These are phyloP conservation scores for peach (Prunus persica) DNA, from an alignment of 306 rosid genomes.

Conservation along the genomic window DNA sequence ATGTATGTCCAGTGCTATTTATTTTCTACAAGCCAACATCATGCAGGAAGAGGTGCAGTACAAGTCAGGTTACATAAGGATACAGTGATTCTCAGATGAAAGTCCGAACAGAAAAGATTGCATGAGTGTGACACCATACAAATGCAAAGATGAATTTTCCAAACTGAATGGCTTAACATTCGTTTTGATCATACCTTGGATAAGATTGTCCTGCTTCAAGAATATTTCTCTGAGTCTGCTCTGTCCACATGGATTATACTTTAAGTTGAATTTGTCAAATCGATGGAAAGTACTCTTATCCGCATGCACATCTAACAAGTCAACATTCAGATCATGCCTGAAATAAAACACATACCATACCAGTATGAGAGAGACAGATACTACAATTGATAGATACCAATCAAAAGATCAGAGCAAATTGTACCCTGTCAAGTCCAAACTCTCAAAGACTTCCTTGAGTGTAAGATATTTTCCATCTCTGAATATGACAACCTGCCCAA, in stretches of 20 bases:
- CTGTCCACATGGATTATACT: slow-evolving; percentile 96
- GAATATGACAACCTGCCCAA: slow-evolving; percentile 80
- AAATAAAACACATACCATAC: slow-evolving; percentile 19
- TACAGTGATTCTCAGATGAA: not conserved
- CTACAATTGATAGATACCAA: slow-evolving; percentile 4
- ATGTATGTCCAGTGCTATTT: not conserved
- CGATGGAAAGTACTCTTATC: slow-evolving; percentile 94
- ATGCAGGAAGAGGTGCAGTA: not conserved
- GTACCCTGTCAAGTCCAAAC: slow-evolving; percentile 89
- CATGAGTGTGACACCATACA: not conserved
- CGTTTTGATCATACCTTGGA: slow-evolving; percentile 62
- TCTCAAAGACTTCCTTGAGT: slow-evolving; percentile 84
- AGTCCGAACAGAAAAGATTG: not conserved
- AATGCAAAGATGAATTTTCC: not conserved
- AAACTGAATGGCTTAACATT: not conserved
- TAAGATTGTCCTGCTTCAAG: slow-evolving; percentile 91
- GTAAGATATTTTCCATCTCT: slow-evolving; percentile 94
- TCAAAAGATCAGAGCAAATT: slow-evolving; percentile 10
- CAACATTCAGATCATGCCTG: slow-evolving; percentile 80
- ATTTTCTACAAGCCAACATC: not conserved
- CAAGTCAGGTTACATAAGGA: not conserved
- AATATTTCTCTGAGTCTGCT: slow-evolving; percentile 94
- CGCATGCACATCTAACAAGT: slow-evolving; percentile 89
- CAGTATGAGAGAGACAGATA: slow-evolving; percentile 2
- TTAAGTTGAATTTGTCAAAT: slow-evolving; percentile 89